These are phyloP conservation scores for Punica granatum DNA, from an alignment of 345 rosid genomes.

Conservation along the genomic window DNA sequence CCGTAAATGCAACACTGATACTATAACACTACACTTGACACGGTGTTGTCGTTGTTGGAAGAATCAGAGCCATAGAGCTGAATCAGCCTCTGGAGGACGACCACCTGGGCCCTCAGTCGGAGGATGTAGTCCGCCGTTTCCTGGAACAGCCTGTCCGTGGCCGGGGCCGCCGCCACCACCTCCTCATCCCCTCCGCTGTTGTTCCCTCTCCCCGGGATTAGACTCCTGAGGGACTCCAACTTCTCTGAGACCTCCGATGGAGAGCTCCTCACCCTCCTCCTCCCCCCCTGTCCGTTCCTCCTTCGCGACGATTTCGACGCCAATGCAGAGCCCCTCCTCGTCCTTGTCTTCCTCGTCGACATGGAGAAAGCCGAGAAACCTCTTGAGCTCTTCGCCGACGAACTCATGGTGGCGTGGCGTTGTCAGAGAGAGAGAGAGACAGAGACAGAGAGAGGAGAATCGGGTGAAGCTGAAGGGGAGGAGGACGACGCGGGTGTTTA, in stretches of 20 bases:
- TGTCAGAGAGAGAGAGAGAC: background rate
- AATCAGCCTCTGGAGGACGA: constrained; percentile 54
- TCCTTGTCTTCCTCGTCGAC: constrained; percentile 12
- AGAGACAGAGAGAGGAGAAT: constrained; percentile 7
- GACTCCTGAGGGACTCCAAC: constrained; percentile 63
- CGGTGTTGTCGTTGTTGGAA: background rate
- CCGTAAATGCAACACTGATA: background rate
- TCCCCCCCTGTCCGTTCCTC: constrained; percentile 7
- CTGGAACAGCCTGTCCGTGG: constrained; percentile 41
- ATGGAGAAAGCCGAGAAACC: background rate
- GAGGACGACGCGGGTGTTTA: constrained; percentile 22
- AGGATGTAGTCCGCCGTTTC: constrained; percentile 84
- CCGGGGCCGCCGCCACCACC: constrained; percentile 25
- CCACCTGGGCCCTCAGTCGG: constrained; percentile 53
- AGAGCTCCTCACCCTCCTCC: background rate
- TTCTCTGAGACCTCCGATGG: constrained; percentile 43
- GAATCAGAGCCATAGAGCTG: constrained; percentile 49
- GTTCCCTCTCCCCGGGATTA: constrained; percentile 32
- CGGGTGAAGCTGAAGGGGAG: background rate
- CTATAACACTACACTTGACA: constrained; percentile 1
- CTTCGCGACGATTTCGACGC: background rate
- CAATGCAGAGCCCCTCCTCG: constrained; percentile 10
- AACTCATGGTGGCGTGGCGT: constrained; percentile 9
- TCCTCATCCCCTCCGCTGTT: background rate
- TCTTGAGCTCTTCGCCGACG: constrained; percentile 26